Evolutionary conservation across 257 asterid species (phyloP).

Genomic region (Plantago ovata): DNA sequence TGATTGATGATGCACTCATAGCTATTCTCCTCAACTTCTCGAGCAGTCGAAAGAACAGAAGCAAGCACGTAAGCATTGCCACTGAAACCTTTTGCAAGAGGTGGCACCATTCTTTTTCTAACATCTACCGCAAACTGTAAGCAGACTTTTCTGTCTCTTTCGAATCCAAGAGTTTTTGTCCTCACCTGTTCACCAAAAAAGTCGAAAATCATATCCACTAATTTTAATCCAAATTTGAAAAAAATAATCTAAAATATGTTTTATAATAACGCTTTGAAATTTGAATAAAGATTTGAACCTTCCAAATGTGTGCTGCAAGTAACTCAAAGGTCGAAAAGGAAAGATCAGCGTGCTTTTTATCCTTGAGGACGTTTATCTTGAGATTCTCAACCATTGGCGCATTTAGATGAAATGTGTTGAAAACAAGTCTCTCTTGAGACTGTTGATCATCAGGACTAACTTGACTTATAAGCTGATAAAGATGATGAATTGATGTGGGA

Average conservation of each 20-base stretch:
- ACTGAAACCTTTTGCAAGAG: conserved; percentile 21
- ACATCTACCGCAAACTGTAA: conserved; percentile 30
- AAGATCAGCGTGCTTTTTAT: background rate
- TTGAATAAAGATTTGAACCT: conserved; percentile 16
- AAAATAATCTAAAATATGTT: background rate
- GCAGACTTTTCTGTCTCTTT: conserved; percentile 22
- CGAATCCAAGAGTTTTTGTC: conserved; percentile 24
- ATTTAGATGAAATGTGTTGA: conserved; percentile 22
- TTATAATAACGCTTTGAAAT: too few relatives aligned
- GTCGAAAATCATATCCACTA: background rate
- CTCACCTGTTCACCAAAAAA: conserved; percentile 15
- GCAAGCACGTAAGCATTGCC: conserved; percentile 33
- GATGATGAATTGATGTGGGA: conserved; percentile 21
- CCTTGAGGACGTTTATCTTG: conserved; percentile 13
- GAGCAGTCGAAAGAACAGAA: conserved; percentile 21
- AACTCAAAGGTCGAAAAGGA: conserved; percentile 23
- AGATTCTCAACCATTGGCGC: conserved; percentile 13
- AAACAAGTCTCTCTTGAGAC: conserved; percentile 10
- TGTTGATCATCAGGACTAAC: background rate
- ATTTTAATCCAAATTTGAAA: background rate
- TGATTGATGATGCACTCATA: conserved; percentile 12
- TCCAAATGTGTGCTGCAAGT: conserved; percentile 34
- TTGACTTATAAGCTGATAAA: conserved; percentile 23
- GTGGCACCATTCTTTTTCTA: conserved; percentile 22
- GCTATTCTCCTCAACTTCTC: conserved; percentile 25